Evolutionary conservation across 2,329 filamentous ascomycete genomes (phyloP).

Genomic region (Grosmannia serpens): DNA sequence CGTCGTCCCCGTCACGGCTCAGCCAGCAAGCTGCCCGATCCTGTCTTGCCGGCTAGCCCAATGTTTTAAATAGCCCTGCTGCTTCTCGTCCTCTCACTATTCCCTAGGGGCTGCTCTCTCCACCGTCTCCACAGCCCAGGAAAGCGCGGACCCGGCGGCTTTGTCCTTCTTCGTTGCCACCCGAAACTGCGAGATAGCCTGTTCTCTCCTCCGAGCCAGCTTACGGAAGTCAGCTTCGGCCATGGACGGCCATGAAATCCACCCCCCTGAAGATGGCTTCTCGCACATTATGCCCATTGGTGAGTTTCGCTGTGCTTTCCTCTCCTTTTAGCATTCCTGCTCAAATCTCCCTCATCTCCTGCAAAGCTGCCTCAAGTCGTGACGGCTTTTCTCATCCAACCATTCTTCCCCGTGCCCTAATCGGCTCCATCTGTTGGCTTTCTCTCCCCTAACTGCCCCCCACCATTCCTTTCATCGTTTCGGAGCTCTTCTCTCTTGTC

Average conservation of each 20-base stretch:
- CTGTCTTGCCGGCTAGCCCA: background rate
- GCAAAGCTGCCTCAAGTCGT: background rate
- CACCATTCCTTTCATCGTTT: background rate
- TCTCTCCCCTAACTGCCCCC: background rate
- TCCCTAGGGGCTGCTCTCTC: background rate
- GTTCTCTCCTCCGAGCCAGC: background rate
- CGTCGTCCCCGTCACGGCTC: background rate
- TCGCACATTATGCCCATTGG: slow-evolving; percentile 44
- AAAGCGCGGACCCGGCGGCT: background rate
- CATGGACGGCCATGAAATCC: slow-evolving; percentile 26
- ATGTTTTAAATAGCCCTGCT: slow-evolving; percentile 2
- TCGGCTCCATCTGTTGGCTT: slow-evolving; percentile 26
- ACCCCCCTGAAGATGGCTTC: slow-evolving; percentile 33
- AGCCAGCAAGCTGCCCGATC: background rate
- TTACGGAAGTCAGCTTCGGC: background rate
- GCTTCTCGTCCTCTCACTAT: background rate
- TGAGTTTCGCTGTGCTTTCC: slow-evolving; percentile 24
- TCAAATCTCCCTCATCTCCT: background rate
- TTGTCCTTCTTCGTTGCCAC: background rate
- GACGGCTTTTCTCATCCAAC: slow-evolving; percentile 9
- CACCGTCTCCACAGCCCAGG: background rate
- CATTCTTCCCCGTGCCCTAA: slow-evolving; percentile 24
- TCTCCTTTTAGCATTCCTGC: background rate
- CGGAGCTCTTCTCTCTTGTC: background rate
- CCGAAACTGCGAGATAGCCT: background rate